Base-by-base conservation (phyloP, 805 yeast species). In the Metschnikowia reukaufii region DNA sequence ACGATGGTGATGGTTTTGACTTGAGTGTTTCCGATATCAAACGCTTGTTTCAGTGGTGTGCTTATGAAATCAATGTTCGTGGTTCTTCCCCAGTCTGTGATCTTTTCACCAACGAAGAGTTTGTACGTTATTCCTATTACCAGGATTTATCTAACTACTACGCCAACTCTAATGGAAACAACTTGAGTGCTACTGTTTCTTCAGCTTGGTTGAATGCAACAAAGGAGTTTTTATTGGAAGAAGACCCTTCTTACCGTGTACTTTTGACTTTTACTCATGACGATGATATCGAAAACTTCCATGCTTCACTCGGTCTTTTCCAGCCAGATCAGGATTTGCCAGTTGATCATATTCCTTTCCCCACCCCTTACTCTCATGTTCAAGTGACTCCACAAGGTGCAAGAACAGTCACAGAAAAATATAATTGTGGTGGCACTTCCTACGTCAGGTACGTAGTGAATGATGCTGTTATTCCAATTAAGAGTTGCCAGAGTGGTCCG, bases 201-300 rank as follows among this genome's bases (percentile, higher is more conserved):
- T 74, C 83, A 0, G 79, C 81, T 7, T 64, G 78, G 51, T 65
- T 73, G 44, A 73, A 76, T 31, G 76, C 78, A 32, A 70, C 80
- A 6, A 67, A 81, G 48, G 65, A 73, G 10, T 70, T 77, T 48
- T 67, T 83, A 52, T 63, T 70, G 50, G 74, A 76, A 31, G 62
- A 60, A 16, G 39, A 47, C 42, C 77, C 78, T 33, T 57, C 59
- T 6, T 76, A 74, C 47, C 83, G 78, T 44, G 70, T 86, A 37
- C 84, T 84, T 73, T 71, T 86, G 54, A 84, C 82, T 54, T 84
- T 86, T 69, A 74, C 88, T 10, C 96, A 88, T 58, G 96, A 88
- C 61, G 77, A 84, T 31, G 85, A 84, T 50, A 64, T 86, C 36
- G 70, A 81, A 49, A 70, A 82, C 35, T 81, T 76, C 54, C 67